These are phyloP conservation scores for Nemania diffusa DNA, from an alignment of 2,329 filamentous ascomycete genomes.

Conservation along the genomic window DNA sequence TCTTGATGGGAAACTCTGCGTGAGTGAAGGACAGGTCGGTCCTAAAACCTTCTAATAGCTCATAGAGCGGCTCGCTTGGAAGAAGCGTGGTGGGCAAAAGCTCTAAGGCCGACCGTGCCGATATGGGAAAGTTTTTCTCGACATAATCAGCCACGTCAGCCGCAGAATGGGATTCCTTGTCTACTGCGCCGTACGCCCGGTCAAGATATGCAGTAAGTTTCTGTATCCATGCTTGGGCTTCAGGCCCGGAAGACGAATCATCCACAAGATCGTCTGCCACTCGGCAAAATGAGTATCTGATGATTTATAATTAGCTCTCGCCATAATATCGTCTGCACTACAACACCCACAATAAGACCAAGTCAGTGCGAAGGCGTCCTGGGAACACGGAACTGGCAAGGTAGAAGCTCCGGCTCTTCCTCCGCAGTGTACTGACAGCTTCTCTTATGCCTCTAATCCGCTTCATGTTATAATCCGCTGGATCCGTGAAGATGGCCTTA, in stretches of 20 bases:
- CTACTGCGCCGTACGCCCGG: slow-evolving; percentile 56
- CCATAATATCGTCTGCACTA: neutral
- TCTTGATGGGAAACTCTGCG: slow-evolving; percentile 64
- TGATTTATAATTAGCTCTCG: slow-evolving; percentile 27
- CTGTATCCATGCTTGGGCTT: slow-evolving; percentile 67
- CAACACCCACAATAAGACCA: slow-evolving; percentile 67
- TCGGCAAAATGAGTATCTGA: slow-evolving; percentile 76
- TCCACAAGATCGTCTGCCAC: slow-evolving; percentile 80
- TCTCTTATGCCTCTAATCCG: slow-evolving; percentile 68
- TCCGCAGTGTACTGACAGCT: slow-evolving; percentile 65
- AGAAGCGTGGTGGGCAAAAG: slow-evolving; percentile 69
- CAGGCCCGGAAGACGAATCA: slow-evolving; percentile 62
- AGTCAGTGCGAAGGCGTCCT: slow-evolving; percentile 73
- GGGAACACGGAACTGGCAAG: slow-evolving; percentile 76
- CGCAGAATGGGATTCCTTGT: slow-evolving; percentile 42
- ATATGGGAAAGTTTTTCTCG: slow-evolving; percentile 61
- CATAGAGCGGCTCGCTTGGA: slow-evolving; percentile 68
- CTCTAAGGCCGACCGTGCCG: slow-evolving; percentile 64
- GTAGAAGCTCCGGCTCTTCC: slow-evolving; percentile 79
- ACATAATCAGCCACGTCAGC: slow-evolving; percentile 51
- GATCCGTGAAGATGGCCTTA: slow-evolving; percentile 59
- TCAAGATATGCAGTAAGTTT: slow-evolving; percentile 69
- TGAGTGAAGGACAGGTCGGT: slow-evolving; percentile 70
- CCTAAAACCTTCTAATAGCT: slow-evolving; percentile 73
- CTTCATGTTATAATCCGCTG: slow-evolving; percentile 64